Base-by-base conservation (phyloP, 768 basidiomycete species). In the Lentinula sp. region DNA sequence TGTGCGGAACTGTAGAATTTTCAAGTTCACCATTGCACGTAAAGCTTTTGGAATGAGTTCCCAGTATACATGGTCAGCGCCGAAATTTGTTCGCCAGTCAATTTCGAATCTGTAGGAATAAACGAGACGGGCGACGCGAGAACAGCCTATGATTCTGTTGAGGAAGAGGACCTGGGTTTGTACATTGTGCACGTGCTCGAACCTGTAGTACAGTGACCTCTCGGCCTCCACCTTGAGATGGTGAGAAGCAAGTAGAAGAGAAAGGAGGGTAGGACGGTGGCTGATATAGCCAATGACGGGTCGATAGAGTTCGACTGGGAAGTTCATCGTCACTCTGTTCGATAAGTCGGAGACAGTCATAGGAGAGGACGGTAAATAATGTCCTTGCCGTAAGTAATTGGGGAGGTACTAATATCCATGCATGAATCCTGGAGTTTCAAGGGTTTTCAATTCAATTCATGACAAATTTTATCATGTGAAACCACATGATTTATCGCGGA, bases 11-110 rank as follows among this genome's bases (percentile, higher is more conserved):
- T 56, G 55, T 6, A 56, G 41, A 15, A 9, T 56, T 23, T 43
- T 56, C 55, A 56, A 56, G 28, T 56, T 56, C 41, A 43, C 55
- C 8, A 56, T 13, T 4, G 55, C 55, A 18, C 41, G 37, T 4
- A 41, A 16, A 10, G 55, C 55, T 15, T 56, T 18, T 41, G 55
- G 55, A 28, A 56, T 42, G 41, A 56, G 37, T 28, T 28, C 20
- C 55, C 55, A 56, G 10, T 43, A 56, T 42, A 56, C 43, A n/a
- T 56, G 55, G 13, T 56, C 28, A 20, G n/a, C 15, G 55, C 37
- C 39, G 41, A 56, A 28, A 56, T 56, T 56, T 12, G 55, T 56
- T 15, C 55, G 55, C 55, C 55, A 56, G 55, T 56, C 55, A 15
- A 56, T 42, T 32, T 56, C 55, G 41, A 56, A 56, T 9, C 41